Evolutionary conservation across 768 basidiomycete species (phyloP).

Genomic region (Brasilioporus rufonigricans): DNA sequence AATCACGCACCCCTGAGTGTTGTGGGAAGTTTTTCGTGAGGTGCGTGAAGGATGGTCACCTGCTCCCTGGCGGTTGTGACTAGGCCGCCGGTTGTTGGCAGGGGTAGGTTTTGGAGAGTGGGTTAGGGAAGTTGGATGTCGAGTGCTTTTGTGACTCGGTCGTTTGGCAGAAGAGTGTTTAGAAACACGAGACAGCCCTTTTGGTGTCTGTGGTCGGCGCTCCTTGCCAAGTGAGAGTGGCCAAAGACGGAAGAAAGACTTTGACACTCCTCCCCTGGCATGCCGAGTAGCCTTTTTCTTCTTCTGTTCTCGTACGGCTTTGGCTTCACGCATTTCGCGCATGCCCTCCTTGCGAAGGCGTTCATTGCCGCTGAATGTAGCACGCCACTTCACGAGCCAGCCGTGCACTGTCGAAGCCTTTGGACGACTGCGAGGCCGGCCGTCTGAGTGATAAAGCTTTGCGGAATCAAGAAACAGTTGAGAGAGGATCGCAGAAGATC

Average conservation of each 20-base stretch:
- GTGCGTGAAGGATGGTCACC: constrained; percentile 5
- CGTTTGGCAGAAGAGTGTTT: constrained; percentile 11
- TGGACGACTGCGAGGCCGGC: constrained; percentile 45
- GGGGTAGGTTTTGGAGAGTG: constrained; percentile 18
- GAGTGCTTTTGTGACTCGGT: constrained; percentile 9
- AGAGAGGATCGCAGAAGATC: not conserved
- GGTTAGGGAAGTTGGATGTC: constrained; percentile 8
- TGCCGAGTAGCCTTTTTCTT: constrained; percentile 20
- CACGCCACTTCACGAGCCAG: constrained; percentile 78
- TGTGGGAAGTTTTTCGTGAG: constrained; percentile 21
- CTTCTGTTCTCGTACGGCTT: constrained; percentile 29
- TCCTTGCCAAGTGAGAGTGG: constrained; percentile 26
- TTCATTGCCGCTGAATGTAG: constrained; percentile 66
- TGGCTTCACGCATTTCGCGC: constrained; percentile 65
- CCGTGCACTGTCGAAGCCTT: constrained; percentile 65
- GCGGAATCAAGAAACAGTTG: not conserved
- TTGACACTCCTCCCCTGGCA: constrained; percentile 15
- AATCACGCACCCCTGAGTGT: constrained; percentile 9
- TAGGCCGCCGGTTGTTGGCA: constrained; percentile 18
- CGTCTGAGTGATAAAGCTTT: constrained; percentile 35
- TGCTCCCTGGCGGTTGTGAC: constrained; percentile 11
- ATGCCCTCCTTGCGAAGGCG: constrained; percentile 63
- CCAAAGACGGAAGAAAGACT: constrained; percentile 24
- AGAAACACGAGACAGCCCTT: constrained; percentile 2
- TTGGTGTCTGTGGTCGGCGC: constrained; percentile 10